These are phyloP conservation scores for Apophysomyces variabilis DNA, from an alignment of 371 early-diverging fungal species.

Conservation along the genomic window DNA sequence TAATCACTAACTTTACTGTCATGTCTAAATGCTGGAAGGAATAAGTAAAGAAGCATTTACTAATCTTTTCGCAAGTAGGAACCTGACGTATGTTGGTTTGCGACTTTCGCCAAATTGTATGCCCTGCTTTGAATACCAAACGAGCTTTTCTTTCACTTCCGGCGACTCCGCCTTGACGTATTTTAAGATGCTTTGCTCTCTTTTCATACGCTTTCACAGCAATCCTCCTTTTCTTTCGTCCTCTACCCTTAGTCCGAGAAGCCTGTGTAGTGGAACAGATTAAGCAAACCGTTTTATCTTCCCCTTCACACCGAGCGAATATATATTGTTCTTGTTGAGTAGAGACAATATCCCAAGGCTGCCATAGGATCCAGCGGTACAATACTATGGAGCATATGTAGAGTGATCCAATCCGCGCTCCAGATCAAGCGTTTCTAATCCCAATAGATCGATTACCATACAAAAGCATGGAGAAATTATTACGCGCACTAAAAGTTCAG, in stretches of 20 bases:
- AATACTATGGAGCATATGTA: background rate
- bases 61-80: no score
- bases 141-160: background rate
- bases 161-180: background rate
- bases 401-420: background rate
- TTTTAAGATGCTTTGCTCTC: background rate
- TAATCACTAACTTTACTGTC: no score
- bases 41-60: no score
- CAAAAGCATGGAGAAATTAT: background rate
- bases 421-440: constrained; percentile 1
- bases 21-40: no score
- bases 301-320: background rate
- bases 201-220: background rate
- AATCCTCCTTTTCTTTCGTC: background rate
- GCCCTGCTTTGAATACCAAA: background rate
- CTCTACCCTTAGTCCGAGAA: background rate
- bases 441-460: constrained; percentile 1
- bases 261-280: background rate
- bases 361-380: background rate
- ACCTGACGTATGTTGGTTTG: background rate
- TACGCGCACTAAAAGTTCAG: no score
- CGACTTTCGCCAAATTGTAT: constrained; percentile 4
- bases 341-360: background rate
- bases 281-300: background rate
- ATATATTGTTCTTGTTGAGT: background rate